These are phyloP conservation scores for Bryum argenteum DNA, from an alignment of 225 moss, liverwort and hornwort genomes.

Conservation along the genomic window DNA sequence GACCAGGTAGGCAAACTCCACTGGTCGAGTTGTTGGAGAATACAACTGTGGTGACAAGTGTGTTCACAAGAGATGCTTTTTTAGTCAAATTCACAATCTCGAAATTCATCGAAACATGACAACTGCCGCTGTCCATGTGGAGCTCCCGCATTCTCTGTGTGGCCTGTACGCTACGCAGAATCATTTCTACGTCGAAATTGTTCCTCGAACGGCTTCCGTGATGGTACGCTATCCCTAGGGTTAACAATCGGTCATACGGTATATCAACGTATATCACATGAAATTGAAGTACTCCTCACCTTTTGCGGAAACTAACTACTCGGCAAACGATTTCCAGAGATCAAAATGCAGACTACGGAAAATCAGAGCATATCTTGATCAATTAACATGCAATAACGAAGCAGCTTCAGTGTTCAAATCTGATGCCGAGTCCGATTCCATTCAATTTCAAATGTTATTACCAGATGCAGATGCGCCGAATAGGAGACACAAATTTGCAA, in stretches of 20 bases:
- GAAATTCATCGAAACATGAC: background rate
- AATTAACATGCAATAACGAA: background rate
- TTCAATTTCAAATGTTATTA: background rate
- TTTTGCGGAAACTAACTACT: background rate
- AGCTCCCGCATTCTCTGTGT: background rate
- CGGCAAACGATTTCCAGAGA: background rate
- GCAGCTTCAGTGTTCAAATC: background rate
- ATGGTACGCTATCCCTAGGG: background rate
- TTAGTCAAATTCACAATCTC: background rate
- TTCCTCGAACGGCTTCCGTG: background rate
- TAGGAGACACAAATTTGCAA: background rate
- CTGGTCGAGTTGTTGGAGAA: too few species aligned
- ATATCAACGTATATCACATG: background rate
- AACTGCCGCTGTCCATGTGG: background rate
- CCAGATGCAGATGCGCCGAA: background rate
- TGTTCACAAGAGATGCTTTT: background rate
- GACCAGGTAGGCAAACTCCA: too few species aligned
- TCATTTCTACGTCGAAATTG: background rate
- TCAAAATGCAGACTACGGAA: background rate
- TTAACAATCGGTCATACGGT: background rate
- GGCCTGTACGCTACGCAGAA: background rate
- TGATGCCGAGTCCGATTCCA: background rate
- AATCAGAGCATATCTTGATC: background rate
- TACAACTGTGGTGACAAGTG: conserved; percentile 28
- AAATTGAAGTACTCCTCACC: background rate